phyloP scores from a whole-genome alignment of 2,329 filamentous ascomycete genomes.

The Colletotrichum phormii region DNA sequence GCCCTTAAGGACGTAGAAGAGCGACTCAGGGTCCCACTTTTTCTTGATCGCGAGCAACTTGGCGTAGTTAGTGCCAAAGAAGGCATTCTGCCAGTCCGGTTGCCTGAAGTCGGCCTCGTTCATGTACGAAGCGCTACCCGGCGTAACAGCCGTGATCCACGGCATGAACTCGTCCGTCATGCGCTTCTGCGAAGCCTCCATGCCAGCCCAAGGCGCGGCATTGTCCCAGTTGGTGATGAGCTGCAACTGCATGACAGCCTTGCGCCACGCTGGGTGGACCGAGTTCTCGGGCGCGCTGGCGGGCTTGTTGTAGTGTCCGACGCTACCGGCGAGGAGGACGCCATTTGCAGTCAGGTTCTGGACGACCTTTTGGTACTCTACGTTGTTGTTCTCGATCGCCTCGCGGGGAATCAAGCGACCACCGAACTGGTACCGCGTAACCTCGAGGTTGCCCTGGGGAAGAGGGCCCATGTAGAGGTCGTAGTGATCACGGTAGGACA shows the following conservation, averaged over 20 bases:
- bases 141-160: conserved; percentile 49
- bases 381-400: conserved; percentile 45
- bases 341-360: conserved; percentile 46
- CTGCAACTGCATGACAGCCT: conserved; percentile 47
- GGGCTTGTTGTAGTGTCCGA: conserved; percentile 44
- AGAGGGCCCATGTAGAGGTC: conserved; percentile 50
- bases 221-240: conserved; percentile 44
- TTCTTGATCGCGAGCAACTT: conserved; percentile 59
- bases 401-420: conserved; percentile 49
- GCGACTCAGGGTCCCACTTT: conserved; percentile 57
- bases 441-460: conserved; percentile 47
- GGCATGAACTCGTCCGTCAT: conserved; percentile 48
- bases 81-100: conserved; percentile 54
- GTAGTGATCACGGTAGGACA: conserved; percentile 48
- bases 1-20: conserved; percentile 60
- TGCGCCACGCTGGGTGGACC: conserved; percentile 53
- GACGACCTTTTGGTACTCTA: conserved; percentile 44
- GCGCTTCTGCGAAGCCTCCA: conserved; percentile 42
- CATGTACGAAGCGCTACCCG: conserved; percentile 58
- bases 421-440: conserved; percentile 49
- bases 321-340: conserved; percentile 45
- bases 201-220: conserved; percentile 39
- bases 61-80: conserved; percentile 61
- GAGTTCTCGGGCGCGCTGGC: conserved; percentile 47
- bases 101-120: conserved; percentile 63